phyloP scores from a whole-genome alignment of 2,329 filamentous ascomycete species.

The Daldinia sp. region DNA sequence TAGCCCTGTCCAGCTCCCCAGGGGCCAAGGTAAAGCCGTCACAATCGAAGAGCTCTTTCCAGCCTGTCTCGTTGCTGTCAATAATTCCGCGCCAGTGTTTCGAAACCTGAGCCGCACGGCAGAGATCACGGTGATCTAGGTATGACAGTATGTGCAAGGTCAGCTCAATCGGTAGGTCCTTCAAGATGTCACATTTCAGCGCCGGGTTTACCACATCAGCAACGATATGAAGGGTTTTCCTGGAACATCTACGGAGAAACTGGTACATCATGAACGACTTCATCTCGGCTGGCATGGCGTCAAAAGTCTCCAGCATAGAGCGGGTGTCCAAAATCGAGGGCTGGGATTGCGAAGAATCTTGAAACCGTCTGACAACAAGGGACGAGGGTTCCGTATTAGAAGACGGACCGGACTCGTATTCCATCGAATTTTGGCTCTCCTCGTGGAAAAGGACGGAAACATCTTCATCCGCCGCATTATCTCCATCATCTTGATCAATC shows the following conservation, averaged over 20 bases:
- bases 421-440: conserved; percentile 54
- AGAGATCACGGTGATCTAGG: conserved; percentile 85
- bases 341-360: conserved; percentile 42
- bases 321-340: conserved; percentile 78
- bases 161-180: conserved; percentile 83
- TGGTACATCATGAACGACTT: conserved; percentile 98
- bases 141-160: conserved; percentile 88
- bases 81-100: conserved; percentile 92
- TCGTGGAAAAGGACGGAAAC: conserved; percentile 48
- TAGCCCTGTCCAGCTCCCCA: conserved; percentile 85
- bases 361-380: conserved; percentile 39
- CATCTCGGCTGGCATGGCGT: conserved; percentile 88
- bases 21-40: conserved; percentile 82
- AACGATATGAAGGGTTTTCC: conserved; percentile 87
- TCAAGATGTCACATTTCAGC: conserved; percentile 91
- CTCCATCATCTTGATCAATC: conserved; percentile 54
- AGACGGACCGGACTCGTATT: conserved; percentile 45
- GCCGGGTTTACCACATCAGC: conserved; percentile 92
- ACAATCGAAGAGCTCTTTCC: conserved; percentile 89
- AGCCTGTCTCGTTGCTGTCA: conserved; percentile 92
- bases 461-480: conserved; percentile 51
- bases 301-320: conserved; percentile 86
- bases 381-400: conserved; percentile 40
- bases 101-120: conserved; percentile 89
- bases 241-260: conserved; percentile 84